A percentile compares a stretch with the other conserved stretches of the same genome.
phyloP scores from a whole-genome alignment of 2,329 filamentous ascomycete species.

The Nannizziopsis arthrosporioides region DNA sequence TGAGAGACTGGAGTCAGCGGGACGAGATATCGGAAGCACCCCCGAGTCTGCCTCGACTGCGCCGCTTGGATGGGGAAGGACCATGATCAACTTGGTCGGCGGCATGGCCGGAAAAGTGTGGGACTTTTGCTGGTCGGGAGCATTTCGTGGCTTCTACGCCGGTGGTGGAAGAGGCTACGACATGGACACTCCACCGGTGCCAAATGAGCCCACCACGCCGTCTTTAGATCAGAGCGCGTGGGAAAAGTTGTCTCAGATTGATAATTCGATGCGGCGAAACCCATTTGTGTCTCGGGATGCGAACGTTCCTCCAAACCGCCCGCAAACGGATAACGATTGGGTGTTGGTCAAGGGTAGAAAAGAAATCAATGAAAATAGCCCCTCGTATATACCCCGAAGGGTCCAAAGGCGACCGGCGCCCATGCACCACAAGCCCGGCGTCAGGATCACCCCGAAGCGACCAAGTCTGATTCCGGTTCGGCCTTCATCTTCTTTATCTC shows the following conservation, averaged over 20 bases:
- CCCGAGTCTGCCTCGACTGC: not conserved
- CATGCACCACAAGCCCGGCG: slow-evolving; percentile 8
- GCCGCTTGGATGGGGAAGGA: slow-evolving; percentile 19
- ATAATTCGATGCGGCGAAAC: slow-evolving; percentile 13
- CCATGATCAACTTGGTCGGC: slow-evolving; percentile 34
- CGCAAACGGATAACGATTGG: slow-evolving; percentile 37
- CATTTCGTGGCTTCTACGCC: slow-evolving; percentile 76
- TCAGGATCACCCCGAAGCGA: slow-evolving; percentile 8
- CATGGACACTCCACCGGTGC: slow-evolving; percentile 31
- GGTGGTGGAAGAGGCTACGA: slow-evolving; percentile 66
- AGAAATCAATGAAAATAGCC: slow-evolving; percentile 13
- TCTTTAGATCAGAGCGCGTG: slow-evolving; percentile 21
- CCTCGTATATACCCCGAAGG: slow-evolving; percentile 15
- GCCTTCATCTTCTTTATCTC: slow-evolving; percentile 6
- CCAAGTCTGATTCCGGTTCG: slow-evolving; percentile 15
- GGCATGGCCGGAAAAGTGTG: slow-evolving; percentile 57
- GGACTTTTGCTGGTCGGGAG: slow-evolving; percentile 61
- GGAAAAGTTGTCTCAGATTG: slow-evolving; percentile 21
- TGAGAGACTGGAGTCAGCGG: slow-evolving; percentile 7
- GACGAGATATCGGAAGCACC: not conserved
- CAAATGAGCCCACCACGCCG: slow-evolving; percentile 11
- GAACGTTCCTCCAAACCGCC: not conserved
- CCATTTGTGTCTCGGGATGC: not conserved
- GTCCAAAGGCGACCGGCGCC: slow-evolving; percentile 10
- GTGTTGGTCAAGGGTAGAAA: slow-evolving; percentile 46